These are phyloP conservation scores for Phytophthora rubi DNA, from an alignment of 352 stramenopile genomes.

Conservation along the genomic window DNA sequence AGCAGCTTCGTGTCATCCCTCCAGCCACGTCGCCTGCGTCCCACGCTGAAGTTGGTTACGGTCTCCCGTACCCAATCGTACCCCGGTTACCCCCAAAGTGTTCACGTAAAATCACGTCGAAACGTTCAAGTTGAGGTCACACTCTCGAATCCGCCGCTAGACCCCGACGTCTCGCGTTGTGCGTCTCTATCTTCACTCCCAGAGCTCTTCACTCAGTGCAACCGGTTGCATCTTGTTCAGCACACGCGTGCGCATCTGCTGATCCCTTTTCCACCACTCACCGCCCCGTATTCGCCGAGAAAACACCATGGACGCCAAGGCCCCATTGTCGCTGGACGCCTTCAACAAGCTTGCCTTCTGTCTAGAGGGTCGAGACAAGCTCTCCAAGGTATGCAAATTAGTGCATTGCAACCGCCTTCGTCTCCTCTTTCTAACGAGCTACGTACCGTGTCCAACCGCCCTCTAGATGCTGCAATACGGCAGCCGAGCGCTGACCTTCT, in stretches of 20 bases:
- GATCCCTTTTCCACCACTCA: neutral
- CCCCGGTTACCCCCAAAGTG: neutral
- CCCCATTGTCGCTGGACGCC: constrained; percentile 65
- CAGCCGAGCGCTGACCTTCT: constrained; percentile 80
- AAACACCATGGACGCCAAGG: constrained; percentile 44
- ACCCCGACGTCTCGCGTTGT: neutral
- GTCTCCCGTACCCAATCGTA: neutral
- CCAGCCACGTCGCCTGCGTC: neutral
- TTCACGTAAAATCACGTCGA: constrained; percentile 20
- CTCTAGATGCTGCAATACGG: constrained; percentile 82
- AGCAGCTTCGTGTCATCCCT: neutral
- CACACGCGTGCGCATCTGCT: neutral
- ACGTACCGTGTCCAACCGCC: neutral
- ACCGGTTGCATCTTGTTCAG: neutral
- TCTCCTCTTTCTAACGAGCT: constrained; percentile 26
- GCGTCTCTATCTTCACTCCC: neutral
- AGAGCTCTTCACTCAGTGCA: neutral
- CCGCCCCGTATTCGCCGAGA: neutral
- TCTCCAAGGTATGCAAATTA: constrained; percentile 77
- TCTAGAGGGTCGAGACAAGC: constrained; percentile 87
- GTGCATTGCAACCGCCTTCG: neutral
- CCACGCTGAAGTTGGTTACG: neutral
- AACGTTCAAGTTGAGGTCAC: constrained; percentile 40
- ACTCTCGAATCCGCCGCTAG: constrained; percentile 9
- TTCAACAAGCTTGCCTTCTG: constrained; percentile 74